Evolutionary conservation across 352 stramenopile genomes (phyloP).

Genomic region (Globisporangium okanoganense): DNA sequence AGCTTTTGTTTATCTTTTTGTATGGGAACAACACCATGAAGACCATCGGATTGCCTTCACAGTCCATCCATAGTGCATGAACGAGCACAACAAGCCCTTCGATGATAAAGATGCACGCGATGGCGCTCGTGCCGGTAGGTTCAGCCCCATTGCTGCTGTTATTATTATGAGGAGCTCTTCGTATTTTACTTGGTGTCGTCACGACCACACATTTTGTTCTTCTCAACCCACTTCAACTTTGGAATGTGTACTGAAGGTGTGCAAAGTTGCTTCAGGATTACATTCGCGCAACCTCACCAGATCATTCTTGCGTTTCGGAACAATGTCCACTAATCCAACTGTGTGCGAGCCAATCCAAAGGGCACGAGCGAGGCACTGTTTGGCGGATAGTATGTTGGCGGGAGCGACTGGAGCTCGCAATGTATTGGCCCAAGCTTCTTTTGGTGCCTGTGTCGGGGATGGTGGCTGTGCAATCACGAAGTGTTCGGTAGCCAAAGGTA

Average conservation of each 20-base stretch:
- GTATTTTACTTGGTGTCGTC: neutral
- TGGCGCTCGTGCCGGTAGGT: too few relatives aligned
- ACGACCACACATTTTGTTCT: conserved; percentile 3
- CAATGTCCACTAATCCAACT: neutral
- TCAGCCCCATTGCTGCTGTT: too few relatives aligned
- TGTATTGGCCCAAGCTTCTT: neutral
- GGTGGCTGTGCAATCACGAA: too few relatives aligned
- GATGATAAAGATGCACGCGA: too few relatives aligned
- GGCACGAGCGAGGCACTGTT: too few relatives aligned
- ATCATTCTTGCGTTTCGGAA: conserved; percentile 1
- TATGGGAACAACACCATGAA: neutral
- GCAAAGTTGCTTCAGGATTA: neutral
- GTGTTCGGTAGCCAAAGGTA: neutral
- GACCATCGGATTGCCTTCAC: neutral
- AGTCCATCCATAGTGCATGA: neutral
- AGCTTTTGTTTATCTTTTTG: neutral
- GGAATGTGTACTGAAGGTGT: conserved; percentile 1
- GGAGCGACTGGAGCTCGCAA: too few relatives aligned
- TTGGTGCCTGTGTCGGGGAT: neutral
- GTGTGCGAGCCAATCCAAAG: neutral
- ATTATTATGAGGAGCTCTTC: neutral
- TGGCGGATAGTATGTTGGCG: too few relatives aligned
- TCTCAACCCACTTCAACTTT: conserved; percentile 8
- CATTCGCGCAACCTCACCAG: neutral
- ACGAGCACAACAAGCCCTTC: neutral